A percentile compares a stretch with the other conserved stretches of the same genome.
These are phyloP conservation scores for Priceomyces fermenticarens DNA, from an alignment of 805 yeast species.

Conservation along the genomic window DNA sequence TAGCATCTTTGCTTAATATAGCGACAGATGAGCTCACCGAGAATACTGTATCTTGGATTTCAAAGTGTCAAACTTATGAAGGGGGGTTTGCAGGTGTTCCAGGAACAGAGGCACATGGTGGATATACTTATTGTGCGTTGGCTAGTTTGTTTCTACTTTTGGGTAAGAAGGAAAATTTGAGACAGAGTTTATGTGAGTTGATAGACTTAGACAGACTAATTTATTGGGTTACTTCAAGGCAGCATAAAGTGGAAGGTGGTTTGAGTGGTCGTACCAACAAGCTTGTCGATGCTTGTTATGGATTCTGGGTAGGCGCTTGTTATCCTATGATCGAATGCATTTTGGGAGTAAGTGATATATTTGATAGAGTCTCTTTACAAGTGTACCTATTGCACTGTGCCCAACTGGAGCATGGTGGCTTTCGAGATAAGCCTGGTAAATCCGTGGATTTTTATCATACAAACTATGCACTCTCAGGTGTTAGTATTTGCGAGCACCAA, in stretches of 20 bases:
- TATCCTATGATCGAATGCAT: constrained; percentile 59
- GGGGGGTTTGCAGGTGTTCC: constrained; percentile 94
- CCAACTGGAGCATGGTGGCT: constrained; percentile 70
- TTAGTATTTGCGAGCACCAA: constrained; percentile 54
- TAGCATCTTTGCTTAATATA: constrained; percentile 64
- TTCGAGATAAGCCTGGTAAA: constrained; percentile 84
- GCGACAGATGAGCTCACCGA: constrained; percentile 56
- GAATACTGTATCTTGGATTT: constrained; percentile 59
- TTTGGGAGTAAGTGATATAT: constrained; percentile 10
- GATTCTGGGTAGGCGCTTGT: constrained; percentile 91
- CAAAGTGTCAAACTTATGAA: constrained; percentile 80
- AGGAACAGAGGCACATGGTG: constrained; percentile 89
- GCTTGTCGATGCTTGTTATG: constrained; percentile 93
- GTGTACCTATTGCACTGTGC: constrained; percentile 74
- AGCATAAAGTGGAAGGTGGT: constrained; percentile 76
- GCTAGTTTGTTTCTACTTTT: constrained; percentile 52
- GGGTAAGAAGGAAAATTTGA: constrained; percentile 28
- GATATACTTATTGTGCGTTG: constrained; percentile 88
- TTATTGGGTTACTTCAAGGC: constrained; percentile 72
- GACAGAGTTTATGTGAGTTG: constrained; percentile 11
- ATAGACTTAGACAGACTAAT: constrained; percentile 50
- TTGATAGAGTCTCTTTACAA: constrained; percentile 57
- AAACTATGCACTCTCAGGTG: constrained; percentile 77
- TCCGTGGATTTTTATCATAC: constrained; percentile 87
- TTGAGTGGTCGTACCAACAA: constrained; percentile 88